These are phyloP conservation scores for Prinsepia uniflora DNA, from an alignment of 306 rosid genomes.

Conservation along the genomic window DNA sequence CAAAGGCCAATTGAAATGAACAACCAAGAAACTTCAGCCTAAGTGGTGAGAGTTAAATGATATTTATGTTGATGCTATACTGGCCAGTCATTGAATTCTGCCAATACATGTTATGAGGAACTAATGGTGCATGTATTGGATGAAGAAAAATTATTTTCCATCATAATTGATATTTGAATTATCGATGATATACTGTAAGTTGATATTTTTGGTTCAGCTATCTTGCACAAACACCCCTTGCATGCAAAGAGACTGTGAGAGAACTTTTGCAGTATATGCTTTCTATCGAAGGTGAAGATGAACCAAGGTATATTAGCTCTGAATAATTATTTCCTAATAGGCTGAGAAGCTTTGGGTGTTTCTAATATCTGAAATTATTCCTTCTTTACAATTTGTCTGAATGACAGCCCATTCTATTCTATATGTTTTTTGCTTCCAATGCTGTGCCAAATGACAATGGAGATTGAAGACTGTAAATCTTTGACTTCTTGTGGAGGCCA, in stretches of 20 bases:
- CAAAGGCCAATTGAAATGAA: neutral
- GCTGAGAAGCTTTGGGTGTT: conserved; percentile 5
- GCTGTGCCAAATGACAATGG: conserved; percentile 79
- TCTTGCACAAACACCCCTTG: conserved; percentile 87
- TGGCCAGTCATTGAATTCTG: neutral
- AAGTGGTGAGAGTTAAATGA: neutral
- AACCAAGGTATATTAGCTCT: conserved; percentile 56
- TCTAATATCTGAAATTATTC: conserved; percentile 5
- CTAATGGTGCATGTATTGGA: neutral
- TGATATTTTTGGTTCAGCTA: conserved; percentile 56
- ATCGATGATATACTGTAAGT: neutral
- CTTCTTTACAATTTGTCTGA: conserved; percentile 26
- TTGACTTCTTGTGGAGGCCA: conserved; percentile 66
- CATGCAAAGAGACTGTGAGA: conserved; percentile 69
- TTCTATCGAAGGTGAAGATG: conserved; percentile 79
- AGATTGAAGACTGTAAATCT: conserved; percentile 65
- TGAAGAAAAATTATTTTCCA: neutral
- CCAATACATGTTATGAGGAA: neutral
- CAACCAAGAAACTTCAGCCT: neutral
- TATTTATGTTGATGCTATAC: neutral
- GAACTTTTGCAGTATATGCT: conserved; percentile 78
- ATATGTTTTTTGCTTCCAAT: conserved; percentile 84
- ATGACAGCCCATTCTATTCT: conserved; percentile 71
- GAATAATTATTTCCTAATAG: conserved; percentile 17
- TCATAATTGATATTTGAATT: neutral